Evolutionary conservation across 441 rosid genomes (phyloP).

Genomic region (Populus hybrid): DNA sequence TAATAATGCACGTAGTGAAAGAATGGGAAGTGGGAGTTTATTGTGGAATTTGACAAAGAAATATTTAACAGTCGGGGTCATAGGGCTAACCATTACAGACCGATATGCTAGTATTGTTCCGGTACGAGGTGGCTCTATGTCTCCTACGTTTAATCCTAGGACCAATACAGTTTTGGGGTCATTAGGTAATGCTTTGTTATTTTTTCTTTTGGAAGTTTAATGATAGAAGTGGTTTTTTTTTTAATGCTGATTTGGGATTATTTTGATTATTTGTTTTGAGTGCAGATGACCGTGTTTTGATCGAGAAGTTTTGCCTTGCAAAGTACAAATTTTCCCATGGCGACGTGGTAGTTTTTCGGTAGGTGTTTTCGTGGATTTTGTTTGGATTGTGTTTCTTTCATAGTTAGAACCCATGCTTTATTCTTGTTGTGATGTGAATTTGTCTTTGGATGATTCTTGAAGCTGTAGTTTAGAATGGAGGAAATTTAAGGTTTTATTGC

Average conservation of each 20-base stretch:
- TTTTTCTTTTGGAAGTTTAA: not conserved
- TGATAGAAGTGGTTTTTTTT: slow-evolving; percentile 1
- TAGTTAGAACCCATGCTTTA: not conserved
- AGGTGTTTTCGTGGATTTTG: slow-evolving; percentile 12
- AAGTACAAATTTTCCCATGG: slow-evolving; percentile 74
- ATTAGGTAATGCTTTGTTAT: slow-evolving; percentile 20
- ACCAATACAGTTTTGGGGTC: slow-evolving; percentile 18
- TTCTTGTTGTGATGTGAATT: not conserved
- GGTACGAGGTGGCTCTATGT: slow-evolving; percentile 60
- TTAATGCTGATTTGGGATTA: slow-evolving; percentile 6
- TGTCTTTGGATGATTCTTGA: not conserved
- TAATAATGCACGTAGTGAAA: slow-evolving; percentile 12
- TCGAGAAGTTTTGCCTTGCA: slow-evolving; percentile 69
- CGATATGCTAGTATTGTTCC: slow-evolving; percentile 43
- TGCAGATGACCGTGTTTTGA: slow-evolving; percentile 67
- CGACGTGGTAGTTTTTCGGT: slow-evolving; percentile 76
- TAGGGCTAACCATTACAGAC: slow-evolving; percentile 52
- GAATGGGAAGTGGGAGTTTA: slow-evolving; percentile 38
- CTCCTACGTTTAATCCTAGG: slow-evolving; percentile 53
- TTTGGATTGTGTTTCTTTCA: slow-evolving; percentile 1
- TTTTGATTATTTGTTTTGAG: slow-evolving; percentile 15
- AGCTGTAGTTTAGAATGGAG: not conserved
- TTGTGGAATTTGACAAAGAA: slow-evolving; percentile 45
- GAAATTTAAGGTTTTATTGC: not conserved
- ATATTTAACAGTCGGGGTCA: slow-evolving; percentile 40